phyloP scores from a whole-genome alignment of 257 asterid species.

The Plantago elongata region DNA sequence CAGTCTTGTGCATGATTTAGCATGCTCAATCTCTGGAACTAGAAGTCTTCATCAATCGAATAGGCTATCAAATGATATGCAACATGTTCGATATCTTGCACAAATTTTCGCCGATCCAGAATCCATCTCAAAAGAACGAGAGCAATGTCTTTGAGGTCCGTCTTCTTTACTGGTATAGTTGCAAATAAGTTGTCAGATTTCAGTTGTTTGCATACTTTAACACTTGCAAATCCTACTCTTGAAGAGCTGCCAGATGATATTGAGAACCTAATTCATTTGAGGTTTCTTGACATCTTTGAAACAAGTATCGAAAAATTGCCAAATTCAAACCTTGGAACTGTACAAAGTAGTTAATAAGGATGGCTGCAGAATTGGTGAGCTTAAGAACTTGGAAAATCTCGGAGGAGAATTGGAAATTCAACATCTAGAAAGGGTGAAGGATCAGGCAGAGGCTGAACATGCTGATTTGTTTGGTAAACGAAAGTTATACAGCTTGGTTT shows the following conservation, averaged over 20 bases:
- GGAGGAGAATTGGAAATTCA: conserved; percentile 13
- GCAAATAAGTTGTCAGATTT: conserved; percentile 5
- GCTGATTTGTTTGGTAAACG: conserved; percentile 11
- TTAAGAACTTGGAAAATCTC: not conserved
- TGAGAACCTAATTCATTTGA: conserved; percentile 21
- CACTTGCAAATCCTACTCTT: not conserved
- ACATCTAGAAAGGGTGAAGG: conserved; percentile 18
- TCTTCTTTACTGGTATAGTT: not conserved
- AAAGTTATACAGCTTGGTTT: not conserved
- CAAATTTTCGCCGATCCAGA: not conserved
- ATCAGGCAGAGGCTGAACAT: conserved; percentile 12
- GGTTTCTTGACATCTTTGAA: conserved; percentile 20
- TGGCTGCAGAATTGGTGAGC: conserved; percentile 24
- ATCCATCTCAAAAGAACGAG: conserved; percentile 8
- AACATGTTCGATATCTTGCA: too few species aligned
- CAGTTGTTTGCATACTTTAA: conserved; percentile 15
- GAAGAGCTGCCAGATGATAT: conserved; percentile 3
- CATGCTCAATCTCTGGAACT: too few species aligned
- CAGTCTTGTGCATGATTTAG: too few species aligned
- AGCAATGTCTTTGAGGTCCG: conserved; percentile 16
- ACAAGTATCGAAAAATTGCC: conserved; percentile 12
- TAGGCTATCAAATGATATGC: too few species aligned
- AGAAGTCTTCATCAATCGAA: too few species aligned
- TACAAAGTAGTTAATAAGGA: conserved; percentile 2
- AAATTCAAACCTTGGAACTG: too few species aligned